These are phyloP conservation scores for Schizonepeta tenuifolia DNA, from an alignment of 257 asterid genomes.

Conservation along the genomic window DNA sequence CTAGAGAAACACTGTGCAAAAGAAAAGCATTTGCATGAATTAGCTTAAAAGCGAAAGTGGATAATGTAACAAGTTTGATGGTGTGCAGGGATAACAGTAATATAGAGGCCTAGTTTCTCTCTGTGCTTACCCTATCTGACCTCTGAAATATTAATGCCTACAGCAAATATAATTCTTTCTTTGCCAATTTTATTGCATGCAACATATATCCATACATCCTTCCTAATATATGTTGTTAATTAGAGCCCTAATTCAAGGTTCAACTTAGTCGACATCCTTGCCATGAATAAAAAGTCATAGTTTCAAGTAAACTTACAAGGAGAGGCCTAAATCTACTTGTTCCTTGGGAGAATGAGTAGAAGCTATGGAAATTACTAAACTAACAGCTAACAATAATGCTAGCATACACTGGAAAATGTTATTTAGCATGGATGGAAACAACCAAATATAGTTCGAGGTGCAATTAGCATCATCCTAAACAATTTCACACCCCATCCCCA, in stretches of 20 bases:
- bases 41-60: conserved; percentile 16
- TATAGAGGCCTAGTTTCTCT: neutral
- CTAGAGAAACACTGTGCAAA: neutral
- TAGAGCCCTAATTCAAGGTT: conserved; percentile 4
- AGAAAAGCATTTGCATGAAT: neutral
- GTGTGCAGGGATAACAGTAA: neutral
- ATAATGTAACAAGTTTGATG: conserved; percentile 23
- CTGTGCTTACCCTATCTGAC: neutral
- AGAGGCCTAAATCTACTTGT: conserved; percentile 3
- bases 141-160: neutral
- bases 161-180: neutral
- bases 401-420: neutral
- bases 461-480: conserved; percentile 15
- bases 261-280: conserved; percentile 9
- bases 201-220: neutral
- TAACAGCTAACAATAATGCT: neutral
- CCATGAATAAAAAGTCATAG: conserved; percentile 17
- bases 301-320: neutral
- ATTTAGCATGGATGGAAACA: conserved; percentile 2
- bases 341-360: conserved; percentile 8
- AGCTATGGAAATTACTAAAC: conserved; percentile 18
- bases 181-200: neutral
- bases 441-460: conserved; percentile 16
- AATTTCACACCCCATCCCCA: conserved; percentile 2
- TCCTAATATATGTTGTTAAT: conserved; percentile 4